These are phyloP conservation scores for Trichoderma breve DNA, from an alignment of 2,329 filamentous ascomycete species.

Conservation along the genomic window DNA sequence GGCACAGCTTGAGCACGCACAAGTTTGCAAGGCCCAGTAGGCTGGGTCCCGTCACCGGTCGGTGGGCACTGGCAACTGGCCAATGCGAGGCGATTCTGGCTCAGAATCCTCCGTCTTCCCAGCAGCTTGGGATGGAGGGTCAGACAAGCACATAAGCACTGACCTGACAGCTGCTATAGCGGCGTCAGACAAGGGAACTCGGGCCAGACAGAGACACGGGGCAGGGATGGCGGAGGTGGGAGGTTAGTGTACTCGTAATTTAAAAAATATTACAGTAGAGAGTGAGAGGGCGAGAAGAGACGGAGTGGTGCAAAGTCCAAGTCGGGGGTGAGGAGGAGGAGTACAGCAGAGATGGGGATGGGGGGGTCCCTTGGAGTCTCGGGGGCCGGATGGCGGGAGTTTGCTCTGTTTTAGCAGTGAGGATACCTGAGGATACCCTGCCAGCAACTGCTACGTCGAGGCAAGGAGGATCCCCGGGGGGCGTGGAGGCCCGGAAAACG, in stretches of 20 bases:
- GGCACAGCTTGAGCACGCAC: not conserved
- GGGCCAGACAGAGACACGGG: not conserved
- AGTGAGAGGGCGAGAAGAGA: not conserved
- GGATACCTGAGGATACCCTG: not conserved
- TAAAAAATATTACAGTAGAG: not conserved
- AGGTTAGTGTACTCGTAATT: not conserved
- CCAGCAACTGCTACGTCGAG: not conserved
- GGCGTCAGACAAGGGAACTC: slow-evolving; percentile 15
- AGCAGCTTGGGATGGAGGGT: slow-evolving; percentile 20
- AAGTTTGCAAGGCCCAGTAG: slow-evolving; percentile 8
- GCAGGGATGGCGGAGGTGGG: not conserved
- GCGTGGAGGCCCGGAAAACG: not conserved
- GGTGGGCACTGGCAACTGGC: slow-evolving; percentile 7
- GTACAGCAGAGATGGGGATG: not conserved
- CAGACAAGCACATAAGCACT: slow-evolving; percentile 16
- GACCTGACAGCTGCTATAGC: slow-evolving; percentile 10
- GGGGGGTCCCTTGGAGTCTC: slow-evolving; percentile 3
- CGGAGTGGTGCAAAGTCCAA: not conserved
- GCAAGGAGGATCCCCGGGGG: not conserved
- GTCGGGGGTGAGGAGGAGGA: not conserved
- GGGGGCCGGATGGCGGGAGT: slow-evolving; percentile 3
- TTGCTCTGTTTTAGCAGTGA: slow-evolving; percentile 14
- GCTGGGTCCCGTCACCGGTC: slow-evolving; percentile 11
- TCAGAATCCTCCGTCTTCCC: slow-evolving; percentile 5
- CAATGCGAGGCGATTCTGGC: slow-evolving; percentile 11